Conservation (phyloP, 768 basidiomycete genomes). For the Russula brevipes region DNA sequence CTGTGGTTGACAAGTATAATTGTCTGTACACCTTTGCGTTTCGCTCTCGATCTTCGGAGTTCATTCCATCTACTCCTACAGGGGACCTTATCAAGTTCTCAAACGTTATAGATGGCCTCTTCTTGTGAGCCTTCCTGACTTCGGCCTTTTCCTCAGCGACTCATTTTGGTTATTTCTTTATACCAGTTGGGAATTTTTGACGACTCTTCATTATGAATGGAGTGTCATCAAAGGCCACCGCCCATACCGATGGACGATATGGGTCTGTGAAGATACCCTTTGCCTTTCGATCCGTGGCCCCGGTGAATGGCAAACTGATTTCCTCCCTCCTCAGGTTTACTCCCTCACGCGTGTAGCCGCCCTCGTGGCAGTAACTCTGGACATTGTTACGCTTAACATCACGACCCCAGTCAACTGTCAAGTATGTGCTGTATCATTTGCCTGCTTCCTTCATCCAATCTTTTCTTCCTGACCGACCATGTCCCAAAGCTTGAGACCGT, state of each 20-base stretch:
- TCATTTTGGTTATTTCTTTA: neutral
- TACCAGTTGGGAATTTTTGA: neutral
- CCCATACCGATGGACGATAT: neutral
- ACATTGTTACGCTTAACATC: neutral
- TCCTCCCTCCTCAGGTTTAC: neutral
- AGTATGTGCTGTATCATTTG: neutral
- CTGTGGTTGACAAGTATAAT: too few species aligned
- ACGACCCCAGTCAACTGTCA: neutral
- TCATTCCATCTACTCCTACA: neutral
- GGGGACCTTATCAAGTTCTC: neutral
- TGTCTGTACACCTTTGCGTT: neutral
- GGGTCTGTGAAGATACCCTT: neutral
- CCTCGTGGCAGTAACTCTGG: neutral
- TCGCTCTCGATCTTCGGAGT: too few species aligned
- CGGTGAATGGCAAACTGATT: neutral
- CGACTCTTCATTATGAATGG: neutral
- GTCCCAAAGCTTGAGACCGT: neutral
- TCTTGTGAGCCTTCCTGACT: neutral
- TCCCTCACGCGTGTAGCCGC: neutral
- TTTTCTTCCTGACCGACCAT: neutral
- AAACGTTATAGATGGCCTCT: neutral
- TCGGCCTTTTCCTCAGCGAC: neutral
- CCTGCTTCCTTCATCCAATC: neutral
- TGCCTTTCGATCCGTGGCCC: too few species aligned
- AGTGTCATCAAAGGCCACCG: neutral